A percentile compares a stretch with the other conserved stretches of the same genome.
phyloP scores from a whole-genome alignment of 768 basidiomycete species.

The Boletus patriciae region DNA sequence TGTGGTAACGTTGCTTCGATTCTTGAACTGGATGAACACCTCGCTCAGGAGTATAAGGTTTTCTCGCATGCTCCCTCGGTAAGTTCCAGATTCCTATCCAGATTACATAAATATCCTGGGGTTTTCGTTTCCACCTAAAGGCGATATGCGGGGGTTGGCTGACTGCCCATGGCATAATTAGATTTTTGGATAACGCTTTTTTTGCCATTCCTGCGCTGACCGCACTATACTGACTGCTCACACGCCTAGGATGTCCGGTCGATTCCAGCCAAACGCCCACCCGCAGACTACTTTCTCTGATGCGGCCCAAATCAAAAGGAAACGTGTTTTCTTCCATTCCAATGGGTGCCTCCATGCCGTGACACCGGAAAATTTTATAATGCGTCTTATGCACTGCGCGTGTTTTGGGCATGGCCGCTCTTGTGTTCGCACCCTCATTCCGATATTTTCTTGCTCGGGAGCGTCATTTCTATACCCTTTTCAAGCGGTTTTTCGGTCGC shows the following conservation, averaged over 20 bases:
- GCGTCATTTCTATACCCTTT: constrained; percentile 15
- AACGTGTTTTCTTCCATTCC: constrained; percentile 16
- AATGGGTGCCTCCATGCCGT: constrained; percentile 19
- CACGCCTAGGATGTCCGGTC: constrained; percentile 68
- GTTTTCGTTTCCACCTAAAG: constrained; percentile 14
- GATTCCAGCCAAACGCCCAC: constrained; percentile 80
- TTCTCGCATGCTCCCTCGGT: constrained; percentile 89
- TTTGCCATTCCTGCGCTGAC: not conserved
- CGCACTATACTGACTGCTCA: constrained; percentile 2
- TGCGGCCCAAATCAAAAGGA: constrained; percentile 1
- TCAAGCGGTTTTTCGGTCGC: constrained; percentile 8
- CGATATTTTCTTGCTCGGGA: constrained; percentile 20
- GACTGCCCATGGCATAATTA: constrained; percentile 5
- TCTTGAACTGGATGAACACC: constrained; percentile 88
- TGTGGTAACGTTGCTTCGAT: constrained; percentile 97
- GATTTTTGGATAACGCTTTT: constrained; percentile 1
- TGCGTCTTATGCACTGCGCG: constrained; percentile 16
- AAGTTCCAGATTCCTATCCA: constrained; percentile 32
- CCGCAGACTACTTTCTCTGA: constrained; percentile 84
- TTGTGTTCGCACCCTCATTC: constrained; percentile 21
- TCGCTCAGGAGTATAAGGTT: constrained; percentile 94
- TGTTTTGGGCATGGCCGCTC: constrained; percentile 31
- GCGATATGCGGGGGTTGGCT: constrained; percentile 30
- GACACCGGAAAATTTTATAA: constrained; percentile 13
- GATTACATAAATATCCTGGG: constrained; percentile 19